Conservation (phyloP, 805 yeast species). For the Wickerhamiella spandovensis region DNA sequence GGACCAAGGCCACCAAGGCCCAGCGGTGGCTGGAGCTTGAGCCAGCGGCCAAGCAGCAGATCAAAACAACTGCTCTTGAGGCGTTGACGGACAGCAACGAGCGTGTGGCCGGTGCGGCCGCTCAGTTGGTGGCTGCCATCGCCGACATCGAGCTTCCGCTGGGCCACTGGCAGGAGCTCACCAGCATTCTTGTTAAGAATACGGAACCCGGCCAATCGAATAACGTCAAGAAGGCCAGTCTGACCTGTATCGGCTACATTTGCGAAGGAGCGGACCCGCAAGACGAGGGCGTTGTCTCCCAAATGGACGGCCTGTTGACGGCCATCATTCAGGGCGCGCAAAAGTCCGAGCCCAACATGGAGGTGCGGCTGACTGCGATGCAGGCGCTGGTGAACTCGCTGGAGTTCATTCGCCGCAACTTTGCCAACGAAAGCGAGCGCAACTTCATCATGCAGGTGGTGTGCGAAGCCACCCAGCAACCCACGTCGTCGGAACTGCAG, state of each 20-base stretch:
- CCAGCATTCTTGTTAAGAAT: conserved; percentile 71
- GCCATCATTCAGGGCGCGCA: conserved; percentile 97
- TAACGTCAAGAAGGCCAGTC: conserved; percentile 71
- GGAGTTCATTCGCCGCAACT: conserved; percentile 77
- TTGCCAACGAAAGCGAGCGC: conserved; percentile 87
- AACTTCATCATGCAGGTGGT: conserved; percentile 97
- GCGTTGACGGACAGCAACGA: conserved; percentile 54
- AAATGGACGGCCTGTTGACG: conserved; percentile 82
- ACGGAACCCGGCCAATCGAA: conserved; percentile 69
- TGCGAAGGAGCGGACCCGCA: conserved; percentile 88
- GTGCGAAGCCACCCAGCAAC: conserved; percentile 90
- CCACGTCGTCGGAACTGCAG: conserved; percentile 65
- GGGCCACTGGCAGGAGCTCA: conserved; percentile 77
- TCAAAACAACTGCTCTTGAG: conserved; percentile 47
- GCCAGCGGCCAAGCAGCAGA: conserved; percentile 38
- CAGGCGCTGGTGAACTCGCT: conserved; percentile 85
- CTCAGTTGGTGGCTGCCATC: conserved; percentile 90
- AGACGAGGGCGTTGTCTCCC: conserved; percentile 62
- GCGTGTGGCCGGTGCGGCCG: conserved; percentile 75
- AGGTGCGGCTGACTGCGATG: conserved; percentile 79
- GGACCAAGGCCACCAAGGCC: conserved; percentile 43
- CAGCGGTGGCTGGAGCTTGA: conserved; percentile 66
- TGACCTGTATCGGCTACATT: conserved; percentile 84
- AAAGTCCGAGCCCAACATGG: conserved; percentile 54
- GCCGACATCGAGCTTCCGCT: conserved; percentile 92